Base-by-base conservation (phyloP, 495 filamentous ascomycete genomes). In the Aspergillus cavernicola region DNA sequence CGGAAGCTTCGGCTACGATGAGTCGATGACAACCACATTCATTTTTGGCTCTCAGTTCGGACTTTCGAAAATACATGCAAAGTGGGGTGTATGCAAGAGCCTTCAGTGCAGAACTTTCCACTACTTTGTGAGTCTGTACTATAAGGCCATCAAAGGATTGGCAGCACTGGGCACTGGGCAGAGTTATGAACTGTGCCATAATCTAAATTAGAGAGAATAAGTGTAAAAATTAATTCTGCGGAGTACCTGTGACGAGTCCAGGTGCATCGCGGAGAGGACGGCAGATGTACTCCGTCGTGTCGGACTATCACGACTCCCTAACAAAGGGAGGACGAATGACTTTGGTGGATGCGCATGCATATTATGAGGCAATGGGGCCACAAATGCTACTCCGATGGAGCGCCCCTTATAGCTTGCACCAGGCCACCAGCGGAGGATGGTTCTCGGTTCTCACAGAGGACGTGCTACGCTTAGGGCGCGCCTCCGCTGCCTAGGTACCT, bases 1-100 rank as follows among this genome's bases (percentile, higher is more conserved):
- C 58, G 52, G 57, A 46, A 60, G 42, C 16, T 45, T 56, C 58
- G 58, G 53, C 49, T 50, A 53, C 6, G n/a, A n/a, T n/a, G n/a
- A n/a, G 39, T 36, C 45, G 50, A 49, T 32, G 15, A 46, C 41
- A 29, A 11, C 40, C 28, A 26, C 16, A 42, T 42, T 26, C 11
- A 3, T 42, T 13, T 13, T 23, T 13, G 24, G 9, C 24, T 28
- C n/a, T n/a, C n/a, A 19, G 13, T 40, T 40, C 19, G 15, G 16
- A n/a, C 15, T 18, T 24, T 42, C 23, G 35, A 16, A 35, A 23
- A 41, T 29, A 4, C 32, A 18, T 8, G 31, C 16, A 6, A 35
- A 22, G 45, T 49, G 45, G 45, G 19, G 33, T 24, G 45, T 38
- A 18, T 11, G 18, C 36, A 33, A 26, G 4, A 24, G 39, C 24